Conservation (phyloP, 768 basidiomycete genomes). For the Tricholoma flavovirens region DNA sequence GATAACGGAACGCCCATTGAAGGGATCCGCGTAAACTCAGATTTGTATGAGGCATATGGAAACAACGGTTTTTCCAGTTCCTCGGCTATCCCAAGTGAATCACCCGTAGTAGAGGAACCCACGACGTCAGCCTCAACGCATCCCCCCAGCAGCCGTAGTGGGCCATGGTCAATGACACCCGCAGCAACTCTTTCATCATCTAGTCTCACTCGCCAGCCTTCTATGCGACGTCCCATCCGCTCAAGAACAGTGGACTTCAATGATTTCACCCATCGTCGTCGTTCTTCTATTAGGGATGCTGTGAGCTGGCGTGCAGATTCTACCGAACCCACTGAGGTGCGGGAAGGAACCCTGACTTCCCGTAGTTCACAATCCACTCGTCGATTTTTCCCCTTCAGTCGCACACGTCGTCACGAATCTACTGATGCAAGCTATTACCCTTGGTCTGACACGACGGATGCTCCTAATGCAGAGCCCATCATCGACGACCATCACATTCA, state of each 20-base stretch:
- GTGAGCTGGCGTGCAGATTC: constrained; percentile 22
- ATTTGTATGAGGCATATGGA: constrained; percentile 61
- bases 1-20: constrained; percentile 38
- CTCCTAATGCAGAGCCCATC: constrained; percentile 4
- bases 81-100: constrained; percentile 23
- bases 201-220: constrained; percentile 48
- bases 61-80: constrained; percentile 10
- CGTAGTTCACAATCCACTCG: constrained; percentile 27
- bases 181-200: constrained; percentile 16
- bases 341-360: constrained; percentile 16
- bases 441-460: constrained; percentile 21
- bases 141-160: constrained; percentile 19
- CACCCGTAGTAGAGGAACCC: constrained; percentile 31
- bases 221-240: constrained; percentile 52
- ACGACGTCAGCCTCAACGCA: constrained; percentile 20
- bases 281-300: constrained; percentile 42
- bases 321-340: constrained; percentile 23
- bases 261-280: constrained; percentile 64
- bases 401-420: constrained; percentile 37
- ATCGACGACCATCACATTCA: constrained; percentile 12
- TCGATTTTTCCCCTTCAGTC: constrained; percentile 54
- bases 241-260: constrained; percentile 62
- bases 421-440: constrained; percentile 12
- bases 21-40: constrained; percentile 52
- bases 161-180: constrained; percentile 28